These are phyloP conservation scores for Rhynchospora breviuscula DNA, from an alignment of 176 grass and related monocot genomes.

Conservation along the genomic window DNA sequence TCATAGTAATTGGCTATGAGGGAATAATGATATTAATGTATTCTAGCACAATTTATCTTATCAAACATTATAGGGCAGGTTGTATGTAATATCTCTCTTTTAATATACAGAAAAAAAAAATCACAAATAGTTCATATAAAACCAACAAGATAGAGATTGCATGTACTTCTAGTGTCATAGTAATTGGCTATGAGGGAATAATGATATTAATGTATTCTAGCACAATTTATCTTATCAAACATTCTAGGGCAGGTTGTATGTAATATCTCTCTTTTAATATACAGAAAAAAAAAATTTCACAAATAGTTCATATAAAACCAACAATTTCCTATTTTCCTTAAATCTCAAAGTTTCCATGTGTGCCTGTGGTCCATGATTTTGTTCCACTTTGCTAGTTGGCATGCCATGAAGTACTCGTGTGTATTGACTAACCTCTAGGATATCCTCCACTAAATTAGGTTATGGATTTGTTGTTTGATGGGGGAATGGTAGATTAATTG, in stretches of 20 bases:
- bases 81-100: neutral
- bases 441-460: neutral
- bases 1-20: neutral
- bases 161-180: neutral
- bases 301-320: neutral
- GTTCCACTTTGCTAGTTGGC: no score
- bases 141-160: neutral
- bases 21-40: neutral
- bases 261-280: neutral
- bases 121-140: neutral
- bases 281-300: neutral
- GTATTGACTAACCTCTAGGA: neutral
- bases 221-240: neutral
- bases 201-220: neutral
- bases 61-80: neutral
- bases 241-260: neutral
- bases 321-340: neutral
- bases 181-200: neutral
- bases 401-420: no score
- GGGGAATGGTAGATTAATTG: neutral
- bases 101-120: neutral
- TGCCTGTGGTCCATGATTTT: neutral
- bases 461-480: neutral
- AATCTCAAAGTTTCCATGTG: neutral
- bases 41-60: neutral